Base-by-base conservation (phyloP, 768 basidiomycete genomes). In the Cyclocybe cylindracea region DNA sequence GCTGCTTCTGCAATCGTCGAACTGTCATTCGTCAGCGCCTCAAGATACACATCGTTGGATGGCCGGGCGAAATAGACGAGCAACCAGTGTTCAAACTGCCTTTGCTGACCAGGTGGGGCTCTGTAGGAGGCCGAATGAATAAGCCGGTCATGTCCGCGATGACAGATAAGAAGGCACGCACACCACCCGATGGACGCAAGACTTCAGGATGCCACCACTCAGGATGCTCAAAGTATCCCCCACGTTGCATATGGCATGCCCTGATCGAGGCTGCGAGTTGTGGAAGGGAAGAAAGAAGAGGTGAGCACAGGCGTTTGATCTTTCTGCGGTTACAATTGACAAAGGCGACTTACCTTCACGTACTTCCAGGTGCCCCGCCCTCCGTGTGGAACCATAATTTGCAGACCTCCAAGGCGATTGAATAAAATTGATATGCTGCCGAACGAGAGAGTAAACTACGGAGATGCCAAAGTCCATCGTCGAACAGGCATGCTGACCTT, bases 41-140 rank as follows among this genome's bases (percentile, higher is more conserved):
- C 72, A 8, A 85, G 75, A 2, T 70, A 51, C 34, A 74, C 67
- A 6, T 73, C 70, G 60, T 81, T 72, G 1, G 73, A 77, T 0
- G 84, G 83, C 31, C 84, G 75, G 1, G 76, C 79, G 67, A 86
- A 85, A 64, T 78, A 86, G 0, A 83, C 83, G 11, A 85, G 69
- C 9, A 83, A 85, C 77, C 78, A 85, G 5, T 84, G 70, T 38
- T 77, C 76, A 44, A 71, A 63, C 10, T 68, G 58, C 4, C 61
- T 69, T 63, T 86, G 85, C 4, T 62, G 66, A 7, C 78, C 76
- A 0, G 85, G 84, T 0, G 85, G 79, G 7, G 79, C 76, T 8
- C 68, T 69, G 40, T 10, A 10, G 31, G 43, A 10, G 19, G 33
- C 1, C 31, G 40, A 10, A 31, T 44, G 11, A 39, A 31, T 46